Percentiles rank a stretch among this genome's conserved stretches.
Evolutionary conservation across 352 stramenopile species (phyloP).

Genomic region (Phytophthora pisi): DNA sequence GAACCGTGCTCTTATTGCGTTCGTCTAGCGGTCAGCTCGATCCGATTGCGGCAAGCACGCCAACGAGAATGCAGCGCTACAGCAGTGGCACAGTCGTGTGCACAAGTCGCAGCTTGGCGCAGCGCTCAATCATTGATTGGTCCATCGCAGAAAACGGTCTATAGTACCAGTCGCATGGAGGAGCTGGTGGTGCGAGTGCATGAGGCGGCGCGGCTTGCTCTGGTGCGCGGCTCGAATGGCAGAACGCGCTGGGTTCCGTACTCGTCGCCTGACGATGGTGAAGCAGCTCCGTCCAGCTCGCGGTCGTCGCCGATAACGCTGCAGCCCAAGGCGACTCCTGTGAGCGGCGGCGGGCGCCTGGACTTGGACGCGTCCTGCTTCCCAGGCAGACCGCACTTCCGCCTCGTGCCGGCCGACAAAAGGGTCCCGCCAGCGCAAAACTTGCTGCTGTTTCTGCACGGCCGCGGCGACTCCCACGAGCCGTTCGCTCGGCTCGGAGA

Average conservation of each 20-base stretch:
- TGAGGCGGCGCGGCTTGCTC: conserved; percentile 31
- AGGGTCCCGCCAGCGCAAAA: conserved; percentile 48
- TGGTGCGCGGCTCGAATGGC: conserved; percentile 27
- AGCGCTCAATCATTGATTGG: background rate
- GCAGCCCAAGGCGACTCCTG: conserved; percentile 7
- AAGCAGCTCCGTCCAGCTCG: background rate
- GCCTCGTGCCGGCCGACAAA: conserved; percentile 25
- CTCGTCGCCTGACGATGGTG: conserved; percentile 5
- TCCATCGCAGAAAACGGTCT: conserved; percentile 1
- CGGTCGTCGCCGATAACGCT: conserved; percentile 21
- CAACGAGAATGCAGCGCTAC: too few relatives aligned
- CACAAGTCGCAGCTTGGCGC: background rate
- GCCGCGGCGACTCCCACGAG: conserved; percentile 58
- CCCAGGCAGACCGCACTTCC: conserved; percentile 30
- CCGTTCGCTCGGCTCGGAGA: conserved; percentile 55
- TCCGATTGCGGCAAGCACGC: too few relatives aligned
- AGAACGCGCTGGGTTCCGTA: conserved; percentile 29
- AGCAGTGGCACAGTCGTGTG: background rate
- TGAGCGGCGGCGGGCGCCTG: conserved; percentile 18
- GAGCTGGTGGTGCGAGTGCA: conserved; percentile 38
- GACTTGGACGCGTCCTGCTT: conserved; percentile 35
- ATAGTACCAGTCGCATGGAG: background rate
- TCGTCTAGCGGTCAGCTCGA: too few relatives aligned
- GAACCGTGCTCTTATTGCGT: too few relatives aligned
- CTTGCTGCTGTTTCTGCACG: conserved; percentile 66